Percentiles rank a stretch among this genome's conserved stretches.
Evolutionary conservation across 75 land plant species (phyloP).

Genomic region (Picea sitchensis): DNA sequence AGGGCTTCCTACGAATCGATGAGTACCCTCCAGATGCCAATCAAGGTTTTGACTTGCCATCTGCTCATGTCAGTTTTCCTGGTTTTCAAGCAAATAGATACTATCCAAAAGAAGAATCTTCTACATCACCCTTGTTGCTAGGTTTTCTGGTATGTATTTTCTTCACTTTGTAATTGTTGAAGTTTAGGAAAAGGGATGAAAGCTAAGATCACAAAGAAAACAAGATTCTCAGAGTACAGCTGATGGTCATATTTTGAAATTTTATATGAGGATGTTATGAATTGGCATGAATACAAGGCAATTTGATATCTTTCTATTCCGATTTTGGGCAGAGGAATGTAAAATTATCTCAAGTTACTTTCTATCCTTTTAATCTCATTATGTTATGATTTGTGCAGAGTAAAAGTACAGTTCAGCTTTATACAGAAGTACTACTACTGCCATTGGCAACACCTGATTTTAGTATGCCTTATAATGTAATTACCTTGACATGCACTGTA

Average conservation of each 20-base stretch:
- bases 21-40: slow-evolving; percentile 99
- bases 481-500: slow-evolving; percentile 95
- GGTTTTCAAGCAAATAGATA: slow-evolving; percentile 31
- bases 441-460: slow-evolving; percentile 99
- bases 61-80: slow-evolving; percentile 75
- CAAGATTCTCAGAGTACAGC: not conserved
- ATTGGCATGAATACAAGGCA: not conserved
- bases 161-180: not conserved
- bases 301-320: not conserved
- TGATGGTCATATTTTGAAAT: not conserved
- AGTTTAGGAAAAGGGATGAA: not conserved
- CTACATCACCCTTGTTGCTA: slow-evolving; percentile 34
- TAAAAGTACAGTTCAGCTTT: slow-evolving; percentile 42
- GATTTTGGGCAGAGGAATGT: not conserved
- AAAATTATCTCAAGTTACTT: not conserved
- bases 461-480: slow-evolving; percentile 99
- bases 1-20: slow-evolving; percentile 96
- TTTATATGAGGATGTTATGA: not conserved
- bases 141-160: slow-evolving; percentile 51
- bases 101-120: slow-evolving; percentile 20
- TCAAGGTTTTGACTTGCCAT: slow-evolving; percentile 97
- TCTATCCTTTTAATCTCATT: not conserved
- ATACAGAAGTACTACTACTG: slow-evolving; percentile 85
- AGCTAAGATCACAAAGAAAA: not conserved
- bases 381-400: slow-evolving; percentile 37